These are phyloP conservation scores for Picea mariana DNA, from an alignment of 83 land plant species.

Conservation along the genomic window DNA sequence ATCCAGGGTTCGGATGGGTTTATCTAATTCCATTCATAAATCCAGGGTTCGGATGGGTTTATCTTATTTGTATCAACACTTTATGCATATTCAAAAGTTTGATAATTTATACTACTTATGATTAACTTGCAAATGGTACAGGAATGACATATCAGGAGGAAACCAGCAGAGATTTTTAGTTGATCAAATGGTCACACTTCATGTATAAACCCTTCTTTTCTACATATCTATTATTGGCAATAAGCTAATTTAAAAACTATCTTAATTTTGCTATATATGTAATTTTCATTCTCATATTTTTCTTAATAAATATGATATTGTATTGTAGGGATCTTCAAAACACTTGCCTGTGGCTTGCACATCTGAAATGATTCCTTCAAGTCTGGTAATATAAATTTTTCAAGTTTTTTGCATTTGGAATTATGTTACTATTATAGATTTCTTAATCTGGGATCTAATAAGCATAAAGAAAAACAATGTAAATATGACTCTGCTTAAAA, in stretches of 20 bases:
- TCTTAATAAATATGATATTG: not conserved
- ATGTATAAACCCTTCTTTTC: constrained; percentile 28
- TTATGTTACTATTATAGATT: too few species aligned
- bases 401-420: too few species aligned
- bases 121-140: constrained; percentile 15
- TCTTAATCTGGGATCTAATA: too few species aligned
- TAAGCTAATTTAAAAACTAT: too few species aligned
- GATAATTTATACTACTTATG: not conserved
- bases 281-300: not conserved
- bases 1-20: too few species aligned
- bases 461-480: too few species aligned
- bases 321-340: constrained; percentile 48
- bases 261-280: too few species aligned
- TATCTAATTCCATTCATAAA: too few species aligned
- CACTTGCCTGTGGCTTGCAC: constrained; percentile 50
- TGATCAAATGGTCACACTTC: constrained; percentile 40
- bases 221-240: not conserved
- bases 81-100: not conserved
- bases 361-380: constrained; percentile 18
- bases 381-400: too few species aligned
- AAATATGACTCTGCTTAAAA: too few species aligned
- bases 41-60: too few species aligned
- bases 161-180: constrained; percentile 22
- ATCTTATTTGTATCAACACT: not conserved
- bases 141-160: constrained; percentile 52